A percentile compares a stretch with the other conserved stretches of the same genome.
phyloP scores from a whole-genome alignment of 768 basidiomycete genomes.

The Lentinus brumalis region DNA sequence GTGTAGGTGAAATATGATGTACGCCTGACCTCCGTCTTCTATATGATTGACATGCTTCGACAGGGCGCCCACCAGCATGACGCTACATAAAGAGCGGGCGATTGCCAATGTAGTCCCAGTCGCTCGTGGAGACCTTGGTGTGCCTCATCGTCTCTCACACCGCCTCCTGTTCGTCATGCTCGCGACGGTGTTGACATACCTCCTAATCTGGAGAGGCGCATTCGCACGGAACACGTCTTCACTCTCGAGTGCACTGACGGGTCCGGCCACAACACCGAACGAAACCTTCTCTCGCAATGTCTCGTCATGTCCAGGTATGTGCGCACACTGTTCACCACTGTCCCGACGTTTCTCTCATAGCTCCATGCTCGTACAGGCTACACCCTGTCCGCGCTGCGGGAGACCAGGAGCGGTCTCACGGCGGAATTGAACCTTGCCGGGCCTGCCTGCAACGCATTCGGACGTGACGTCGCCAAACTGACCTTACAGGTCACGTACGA shows the following conservation, averaged over 20 bases:
- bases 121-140: not conserved
- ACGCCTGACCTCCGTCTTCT: too few relatives aligned
- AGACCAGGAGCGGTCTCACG: slow-evolving; percentile 51
- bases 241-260: not conserved
- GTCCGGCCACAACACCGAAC: not conserved
- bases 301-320: slow-evolving; percentile 21
- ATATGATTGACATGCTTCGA: too few relatives aligned
- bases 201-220: slow-evolving; percentile 1
- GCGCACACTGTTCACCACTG: not conserved
- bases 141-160: slow-evolving; percentile 1
- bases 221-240: not conserved
- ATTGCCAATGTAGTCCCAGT: not conserved
- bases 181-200: slow-evolving; percentile 10
- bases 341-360: not conserved
- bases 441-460: slow-evolving; percentile 64
- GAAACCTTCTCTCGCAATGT: slow-evolving; percentile 12
- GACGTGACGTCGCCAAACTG: slow-evolving; percentile 56
- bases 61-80: too few relatives aligned
- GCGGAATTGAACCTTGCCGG: slow-evolving; percentile 61
- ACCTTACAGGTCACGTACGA: slow-evolving; percentile 72
- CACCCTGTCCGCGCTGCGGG: slow-evolving; percentile 43
- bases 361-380: slow-evolving; percentile 46
- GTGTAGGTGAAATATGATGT: too few relatives aligned
- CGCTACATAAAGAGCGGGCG: slow-evolving; percentile 1
- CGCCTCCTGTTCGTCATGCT: slow-evolving; percentile 12